Base-by-base conservation (phyloP, 2,329 filamentous ascomycete species). In the Aspergillus puulaauensis region DNA sequence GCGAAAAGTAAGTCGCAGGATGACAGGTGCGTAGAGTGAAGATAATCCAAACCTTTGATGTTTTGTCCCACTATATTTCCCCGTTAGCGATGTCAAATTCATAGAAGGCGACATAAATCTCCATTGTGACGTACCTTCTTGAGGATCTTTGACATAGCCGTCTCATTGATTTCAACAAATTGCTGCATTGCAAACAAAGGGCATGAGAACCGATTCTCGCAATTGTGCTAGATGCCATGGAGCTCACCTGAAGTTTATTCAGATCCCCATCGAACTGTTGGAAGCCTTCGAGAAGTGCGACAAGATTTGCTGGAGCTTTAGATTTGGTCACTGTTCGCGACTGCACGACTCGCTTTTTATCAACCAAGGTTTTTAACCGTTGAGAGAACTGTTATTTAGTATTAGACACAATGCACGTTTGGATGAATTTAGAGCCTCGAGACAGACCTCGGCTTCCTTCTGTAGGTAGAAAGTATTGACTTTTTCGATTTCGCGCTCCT, bases 401-500 rank as follows among this genome's bases (percentile, higher is more conserved):
- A 47, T 56, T 15, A 60, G 54, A 17, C 35, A 24, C 43, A 27
- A 15, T 46, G 6, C 41, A 19, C 2, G 35, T n/a, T 37, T 8
- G 27, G 14, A n/a, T 35, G 50, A 11, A 39, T 24, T 23, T 47
- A 52, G 7, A 27, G 6, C 33, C 23, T 24, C 19, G 15, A 33
- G 23, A 78, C 84, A 64, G 80, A 96, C 92, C 86, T 99, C 95
- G 52, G 92, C 93, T 78, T 99, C 95, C 74, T 99, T 99, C 74
- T 98, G 95, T 37, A 98, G 78, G 73, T 99, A 99, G 76, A 97
- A 97, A 14, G 87, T 91, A 77, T 99, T 99, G 77, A 99, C 95
- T 75, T 98, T 99, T 76, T 98, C 95, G 55, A 99, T 85, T 76
- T 99, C 95, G 68, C 95, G 88, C 83, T 99, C 95, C 92, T 96